Conservation (phyloP, 2,329 filamentous ascomycete genomes). For the Didymosphaeria variabile region DNA sequence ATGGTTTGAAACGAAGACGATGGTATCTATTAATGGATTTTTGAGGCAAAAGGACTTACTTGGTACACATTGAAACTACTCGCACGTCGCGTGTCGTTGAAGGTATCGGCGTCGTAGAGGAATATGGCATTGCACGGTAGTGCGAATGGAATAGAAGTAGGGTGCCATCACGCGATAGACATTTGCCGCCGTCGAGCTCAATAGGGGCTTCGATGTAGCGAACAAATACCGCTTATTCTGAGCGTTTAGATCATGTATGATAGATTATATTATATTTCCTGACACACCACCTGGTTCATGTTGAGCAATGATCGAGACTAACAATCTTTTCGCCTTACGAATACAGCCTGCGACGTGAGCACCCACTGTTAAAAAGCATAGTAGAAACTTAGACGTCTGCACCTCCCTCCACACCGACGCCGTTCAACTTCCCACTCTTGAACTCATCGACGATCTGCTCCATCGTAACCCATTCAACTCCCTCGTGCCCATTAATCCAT, state of each 20-base stretch:
- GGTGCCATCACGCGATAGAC: neutral
- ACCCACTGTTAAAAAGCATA: too few species aligned
- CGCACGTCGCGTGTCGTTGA: neutral
- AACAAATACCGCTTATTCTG: neutral
- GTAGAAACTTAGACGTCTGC: slow-evolving; percentile 15
- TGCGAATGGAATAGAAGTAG: neutral
- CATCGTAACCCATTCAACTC: slow-evolving; percentile 55
- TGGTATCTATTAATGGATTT: too few species aligned
- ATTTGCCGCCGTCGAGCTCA: neutral
- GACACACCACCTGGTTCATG: too few species aligned
- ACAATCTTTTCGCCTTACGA: too few species aligned
- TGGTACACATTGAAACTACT: neutral
- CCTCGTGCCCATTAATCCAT: slow-evolving; percentile 56
- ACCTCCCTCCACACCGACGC: slow-evolving; percentile 47
- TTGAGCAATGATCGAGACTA: too few species aligned
- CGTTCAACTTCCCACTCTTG: slow-evolving; percentile 42
- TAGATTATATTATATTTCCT: too few species aligned
- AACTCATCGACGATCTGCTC: slow-evolving; percentile 50
- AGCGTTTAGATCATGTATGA: neutral
- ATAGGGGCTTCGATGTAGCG: neutral
- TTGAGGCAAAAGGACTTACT: too few species aligned
- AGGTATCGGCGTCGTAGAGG: neutral
- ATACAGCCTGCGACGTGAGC: too few species aligned
- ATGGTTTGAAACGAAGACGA: neutral
- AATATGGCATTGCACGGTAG: neutral